Percentiles rank a stretch among this genome's conserved stretches.
phyloP scores from a whole-genome alignment of 2,329 filamentous ascomycete genomes.

The Grosmannia serpens region DNA sequence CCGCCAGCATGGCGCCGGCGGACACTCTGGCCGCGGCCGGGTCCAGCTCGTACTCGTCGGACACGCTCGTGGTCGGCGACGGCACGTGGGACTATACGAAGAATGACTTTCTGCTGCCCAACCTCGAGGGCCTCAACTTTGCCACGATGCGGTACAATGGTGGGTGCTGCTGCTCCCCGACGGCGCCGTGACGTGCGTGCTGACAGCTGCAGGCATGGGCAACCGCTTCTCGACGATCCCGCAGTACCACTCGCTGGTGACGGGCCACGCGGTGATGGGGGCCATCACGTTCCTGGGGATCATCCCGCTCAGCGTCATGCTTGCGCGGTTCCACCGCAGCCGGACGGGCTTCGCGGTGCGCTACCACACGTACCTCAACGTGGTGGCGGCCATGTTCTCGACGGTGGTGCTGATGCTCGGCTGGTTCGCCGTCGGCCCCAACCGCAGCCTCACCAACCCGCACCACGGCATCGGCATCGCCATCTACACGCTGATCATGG shows the following conservation, averaged over 20 bases:
- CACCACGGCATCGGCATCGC: constrained; percentile 77
- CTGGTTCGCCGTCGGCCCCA: constrained; percentile 66
- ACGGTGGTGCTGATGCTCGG: constrained; percentile 65
- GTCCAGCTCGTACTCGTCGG: constrained; percentile 59
- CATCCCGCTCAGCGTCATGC: constrained; percentile 62
- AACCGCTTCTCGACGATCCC: constrained; percentile 61
- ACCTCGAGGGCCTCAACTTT: constrained; percentile 64
- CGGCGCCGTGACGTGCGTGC: not conserved
- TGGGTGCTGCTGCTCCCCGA: constrained; percentile 23
- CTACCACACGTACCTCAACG: constrained; percentile 64
- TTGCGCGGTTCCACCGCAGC: constrained; percentile 57
- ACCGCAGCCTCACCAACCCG: constrained; percentile 63
- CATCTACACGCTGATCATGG: constrained; percentile 60
- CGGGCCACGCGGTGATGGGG: constrained; percentile 61
- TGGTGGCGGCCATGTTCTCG: constrained; percentile 54
- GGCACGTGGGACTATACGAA: constrained; percentile 72
- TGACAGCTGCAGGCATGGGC: constrained; percentile 54
- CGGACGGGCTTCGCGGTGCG: constrained; percentile 50
- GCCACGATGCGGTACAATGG: constrained; percentile 80
- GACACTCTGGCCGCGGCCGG: constrained; percentile 56
- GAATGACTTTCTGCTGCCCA: constrained; percentile 69
- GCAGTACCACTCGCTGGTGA: constrained; percentile 60
- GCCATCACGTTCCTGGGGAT: constrained; percentile 64
- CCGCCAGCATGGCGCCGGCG: constrained; percentile 41
- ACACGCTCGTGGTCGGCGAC: constrained; percentile 67